Evolutionary conservation across 139 green algal genomes (phyloP).

Genomic region (Edaphochlamys debaryana): DNA sequence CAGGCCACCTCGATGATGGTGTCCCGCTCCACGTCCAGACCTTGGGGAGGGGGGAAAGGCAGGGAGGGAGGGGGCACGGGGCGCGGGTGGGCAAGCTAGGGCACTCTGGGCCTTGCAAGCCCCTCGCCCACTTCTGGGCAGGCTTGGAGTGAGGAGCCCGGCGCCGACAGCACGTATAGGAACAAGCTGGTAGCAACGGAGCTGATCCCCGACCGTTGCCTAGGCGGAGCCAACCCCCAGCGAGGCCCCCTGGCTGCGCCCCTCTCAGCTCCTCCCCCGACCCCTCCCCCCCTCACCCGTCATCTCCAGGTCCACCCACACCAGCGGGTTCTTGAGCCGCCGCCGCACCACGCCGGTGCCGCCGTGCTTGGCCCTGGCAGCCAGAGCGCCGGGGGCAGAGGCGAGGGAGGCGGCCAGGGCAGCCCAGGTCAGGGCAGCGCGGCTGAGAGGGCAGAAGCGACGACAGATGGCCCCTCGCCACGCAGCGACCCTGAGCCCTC

Average conservation of each 20-base stretch:
- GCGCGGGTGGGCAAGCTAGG: background rate
- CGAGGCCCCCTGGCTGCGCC: too few species aligned
- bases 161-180: too few species aligned
- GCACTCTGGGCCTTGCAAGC: too few species aligned
- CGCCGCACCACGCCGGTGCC: background rate
- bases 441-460: background rate
- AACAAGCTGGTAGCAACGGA: too few species aligned
- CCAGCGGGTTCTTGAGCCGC: slow-evolving; percentile 71
- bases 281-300: slow-evolving; percentile 81
- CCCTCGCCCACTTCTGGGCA: too few species aligned
- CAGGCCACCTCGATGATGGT: slow-evolving; percentile 93
- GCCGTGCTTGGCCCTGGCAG: background rate
- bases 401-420: background rate
- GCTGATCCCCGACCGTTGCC: too few species aligned
- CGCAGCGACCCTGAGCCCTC: too few species aligned
- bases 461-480: too few species aligned
- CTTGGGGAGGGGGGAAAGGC: slow-evolving; percentile 51
- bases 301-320: slow-evolving; percentile 94
- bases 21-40: slow-evolving; percentile 85
- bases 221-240: too few species aligned
- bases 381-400: background rate
- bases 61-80: background rate
- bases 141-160: too few species aligned
- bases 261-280: too few species aligned
- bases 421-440: background rate